phyloP scores from a whole-genome alignment of 75 land plant genomes.

The Cunninghamia lanceolata region DNA sequence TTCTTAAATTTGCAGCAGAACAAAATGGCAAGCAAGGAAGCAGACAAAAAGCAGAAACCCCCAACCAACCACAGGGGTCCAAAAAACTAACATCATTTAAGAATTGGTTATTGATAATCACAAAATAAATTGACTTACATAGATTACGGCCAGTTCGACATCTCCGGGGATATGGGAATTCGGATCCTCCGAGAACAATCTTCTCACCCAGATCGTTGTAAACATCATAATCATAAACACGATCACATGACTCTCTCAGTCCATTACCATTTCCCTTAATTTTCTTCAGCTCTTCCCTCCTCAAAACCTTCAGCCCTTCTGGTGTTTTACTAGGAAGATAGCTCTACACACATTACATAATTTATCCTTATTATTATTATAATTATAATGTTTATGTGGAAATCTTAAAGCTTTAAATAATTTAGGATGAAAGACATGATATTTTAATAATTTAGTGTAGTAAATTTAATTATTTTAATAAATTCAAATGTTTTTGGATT shows the following conservation, averaged over 20 bases:
- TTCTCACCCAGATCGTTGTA: constrained; percentile 28
- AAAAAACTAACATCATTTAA: too few relatives aligned
- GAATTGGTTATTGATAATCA: too few relatives aligned
- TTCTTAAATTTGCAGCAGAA: too few relatives aligned
- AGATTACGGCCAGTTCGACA: constrained; percentile 24
- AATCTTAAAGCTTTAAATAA: not conserved
- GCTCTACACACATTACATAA: not conserved
- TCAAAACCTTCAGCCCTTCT: not conserved
- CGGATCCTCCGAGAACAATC: constrained; percentile 13
- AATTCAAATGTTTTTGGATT: too few relatives aligned
- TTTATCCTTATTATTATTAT: not conserved
- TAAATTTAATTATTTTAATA: too few relatives aligned
- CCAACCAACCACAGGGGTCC: too few relatives aligned
- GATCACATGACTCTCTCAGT: constrained; percentile 2
- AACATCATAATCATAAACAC: constrained; percentile 21
- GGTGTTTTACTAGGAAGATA: constrained; percentile 31
- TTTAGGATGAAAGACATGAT: not conserved
- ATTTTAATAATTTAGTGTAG: too few relatives aligned
- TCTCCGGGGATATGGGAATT: constrained; percentile 26
- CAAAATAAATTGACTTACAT: not conserved
- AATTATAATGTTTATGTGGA: not conserved
- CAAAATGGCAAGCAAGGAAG: too few relatives aligned
- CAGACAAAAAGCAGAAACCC: too few relatives aligned
- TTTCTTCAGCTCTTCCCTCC: constrained; percentile 15
- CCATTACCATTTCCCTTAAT: constrained; percentile 20